phyloP scores from a whole-genome alignment of 2,329 filamentous ascomycete species.

The Periconia digitata region DNA sequence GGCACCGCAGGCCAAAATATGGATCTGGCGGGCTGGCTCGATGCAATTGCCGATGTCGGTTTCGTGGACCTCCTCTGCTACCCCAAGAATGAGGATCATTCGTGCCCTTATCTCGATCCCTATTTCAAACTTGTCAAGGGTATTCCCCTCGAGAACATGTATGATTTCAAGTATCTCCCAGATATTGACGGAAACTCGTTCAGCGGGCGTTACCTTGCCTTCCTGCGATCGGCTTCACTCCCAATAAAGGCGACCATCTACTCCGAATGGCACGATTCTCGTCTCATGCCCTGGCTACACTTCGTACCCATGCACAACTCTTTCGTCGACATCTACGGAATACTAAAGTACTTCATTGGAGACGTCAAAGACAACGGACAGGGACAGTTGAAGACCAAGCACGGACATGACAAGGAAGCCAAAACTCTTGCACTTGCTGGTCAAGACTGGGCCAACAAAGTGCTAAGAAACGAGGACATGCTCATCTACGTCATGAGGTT shows the following conservation, averaged over 20 bases:
- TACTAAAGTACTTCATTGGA: conserved; percentile 74
- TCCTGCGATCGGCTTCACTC: conserved; percentile 68
- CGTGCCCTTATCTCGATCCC: conserved; percentile 51
- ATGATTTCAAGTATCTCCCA: conserved; percentile 66
- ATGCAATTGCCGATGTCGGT: conserved; percentile 43
- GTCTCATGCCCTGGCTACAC: conserved; percentile 73
- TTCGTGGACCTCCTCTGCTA: conserved; percentile 51
- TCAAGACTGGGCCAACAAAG: conserved; percentile 68
- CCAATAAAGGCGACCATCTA: conserved; percentile 79
- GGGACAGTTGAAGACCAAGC: conserved; percentile 11
- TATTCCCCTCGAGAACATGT: conserved; percentile 46
- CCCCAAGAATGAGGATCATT: conserved; percentile 22
- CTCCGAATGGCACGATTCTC: conserved; percentile 75
- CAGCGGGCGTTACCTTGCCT: conserved; percentile 48
- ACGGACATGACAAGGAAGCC: conserved; percentile 57
- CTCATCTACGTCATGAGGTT: conserved; percentile 68
- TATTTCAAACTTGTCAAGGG: conserved; percentile 39
- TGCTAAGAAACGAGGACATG: conserved; percentile 72
- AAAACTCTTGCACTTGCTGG: conserved; percentile 66
- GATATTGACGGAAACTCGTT: conserved; percentile 71
- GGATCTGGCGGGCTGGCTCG: conserved; percentile 45
- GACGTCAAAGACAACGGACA: conserved; percentile 13
- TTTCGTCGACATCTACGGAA: conserved; percentile 70
- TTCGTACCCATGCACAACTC: conserved; percentile 81
- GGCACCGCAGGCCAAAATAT: conserved; percentile 30